These are phyloP conservation scores for Vaccinium myrtillus DNA, from an alignment of 148 eudicot species.

Conservation along the genomic window DNA sequence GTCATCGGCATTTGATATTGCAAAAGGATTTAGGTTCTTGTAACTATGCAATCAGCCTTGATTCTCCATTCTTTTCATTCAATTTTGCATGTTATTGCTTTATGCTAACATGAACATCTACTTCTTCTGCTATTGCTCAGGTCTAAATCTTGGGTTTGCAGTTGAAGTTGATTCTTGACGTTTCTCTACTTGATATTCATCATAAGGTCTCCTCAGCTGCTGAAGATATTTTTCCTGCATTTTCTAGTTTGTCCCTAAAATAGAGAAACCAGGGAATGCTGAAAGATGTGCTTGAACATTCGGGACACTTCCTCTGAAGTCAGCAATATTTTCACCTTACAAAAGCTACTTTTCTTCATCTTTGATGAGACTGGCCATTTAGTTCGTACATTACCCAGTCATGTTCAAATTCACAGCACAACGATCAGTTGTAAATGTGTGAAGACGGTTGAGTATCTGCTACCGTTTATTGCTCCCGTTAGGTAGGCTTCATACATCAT, in stretches of 20 bases:
- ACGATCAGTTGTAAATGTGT: neutral
- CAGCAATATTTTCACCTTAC: slow-evolving; percentile 12
- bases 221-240: slow-evolving; percentile 5
- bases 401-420: slow-evolving; percentile 16
- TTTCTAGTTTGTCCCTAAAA: slow-evolving; percentile 10
- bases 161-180: neutral
- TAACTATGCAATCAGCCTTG: neutral
- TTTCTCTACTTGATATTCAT: neutral
- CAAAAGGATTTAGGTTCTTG: neutral
- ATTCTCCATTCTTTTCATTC: slow-evolving; percentile 5
- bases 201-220: slow-evolving; percentile 12
- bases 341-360: slow-evolving; percentile 14
- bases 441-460: slow-evolving; percentile 28
- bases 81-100: neutral
- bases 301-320: slow-evolving; percentile 22
- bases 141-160: neutral
- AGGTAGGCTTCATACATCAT: neutral
- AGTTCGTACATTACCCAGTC: slow-evolving; percentile 18
- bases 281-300: slow-evolving; percentile 39
- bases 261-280: slow-evolving; percentile 46
- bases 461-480: neutral
- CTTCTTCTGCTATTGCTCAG: neutral
- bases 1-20: neutral
- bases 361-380: slow-evolving; percentile 24
- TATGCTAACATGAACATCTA: neutral